Evolutionary conservation across 768 basidiomycete genomes (phyloP), one percentile per base, ranked within the genome.

Genomic region (Leccinum incarnatum): DNA sequence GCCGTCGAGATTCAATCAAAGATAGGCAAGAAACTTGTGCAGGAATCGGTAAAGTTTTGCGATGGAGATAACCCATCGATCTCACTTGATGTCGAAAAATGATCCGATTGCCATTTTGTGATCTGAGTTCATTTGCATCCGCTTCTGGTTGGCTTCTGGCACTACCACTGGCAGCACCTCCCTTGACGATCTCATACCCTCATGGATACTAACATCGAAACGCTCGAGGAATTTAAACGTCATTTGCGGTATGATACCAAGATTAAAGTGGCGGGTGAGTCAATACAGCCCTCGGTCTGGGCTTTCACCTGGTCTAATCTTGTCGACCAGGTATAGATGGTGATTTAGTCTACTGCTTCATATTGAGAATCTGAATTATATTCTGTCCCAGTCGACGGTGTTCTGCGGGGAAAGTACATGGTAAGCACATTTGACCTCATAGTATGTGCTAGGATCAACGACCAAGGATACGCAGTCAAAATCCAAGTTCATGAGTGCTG

Each of bases 401-500:
- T 98, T 11, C 79, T 97, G 15, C 82, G 96, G 32, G 96, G 96
- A n/a, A 98, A 98, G 75, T 91, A 88, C 69, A 92, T 93, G 90
- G 91, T 89, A 64, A 48, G 79, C 53, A 21, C 2, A 11, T 14
- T 17, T 15, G 48, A 47, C 36, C 55, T 29, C 10, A 32, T 21
- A 30, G 29, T 30, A 14, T 34, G 1, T 36, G n/a, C 29, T 36
- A 34, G 32, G 32, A 30, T 50, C 47, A 19, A 63, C 56, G 57
- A 59, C 61, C 56, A 37, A 62, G 40, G n/a, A 51, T 9, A 27
- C 50, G 54, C 71, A 97, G 93, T 91, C 89, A 15, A 97, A 91
- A 75, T 81, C 87, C 53, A 98, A 98, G 76, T 97, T 98, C 70
- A 69, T 97, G 34, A 85, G 85, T 51, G 89, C 92, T 0, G 90